These are phyloP conservation scores for Stachybotrys elegans DNA, from an alignment of 2,329 filamentous ascomycete genomes.

Conservation along the genomic window DNA sequence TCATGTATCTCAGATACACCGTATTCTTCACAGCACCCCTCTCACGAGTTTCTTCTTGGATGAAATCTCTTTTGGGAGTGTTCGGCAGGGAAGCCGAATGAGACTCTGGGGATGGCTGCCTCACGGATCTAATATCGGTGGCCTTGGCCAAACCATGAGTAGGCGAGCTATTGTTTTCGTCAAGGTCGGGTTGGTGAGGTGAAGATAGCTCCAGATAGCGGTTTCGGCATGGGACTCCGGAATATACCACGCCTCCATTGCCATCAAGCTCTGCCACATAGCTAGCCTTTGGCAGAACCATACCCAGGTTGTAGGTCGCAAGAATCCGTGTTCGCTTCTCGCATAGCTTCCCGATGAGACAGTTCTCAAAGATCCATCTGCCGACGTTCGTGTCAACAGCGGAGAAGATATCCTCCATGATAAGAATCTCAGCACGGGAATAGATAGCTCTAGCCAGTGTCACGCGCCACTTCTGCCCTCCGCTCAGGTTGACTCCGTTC, in stretches of 20 bases:
- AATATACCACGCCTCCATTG: no score
- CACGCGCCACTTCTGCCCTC: slow-evolving; percentile 78
- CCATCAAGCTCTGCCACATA: slow-evolving; percentile 69
- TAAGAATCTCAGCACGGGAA: slow-evolving; percentile 68
- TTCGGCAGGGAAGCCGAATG: no score
- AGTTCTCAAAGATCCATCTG: slow-evolving; percentile 74
- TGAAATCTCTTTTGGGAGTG: no score
- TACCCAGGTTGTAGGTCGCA: slow-evolving; percentile 73
- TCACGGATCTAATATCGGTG: no score
- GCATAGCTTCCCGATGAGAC: slow-evolving; percentile 66
- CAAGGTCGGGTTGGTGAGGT: no score
- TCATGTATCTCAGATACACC: slow-evolving; percentile 65
- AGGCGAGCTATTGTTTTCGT: no score
- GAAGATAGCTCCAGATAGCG: no score
- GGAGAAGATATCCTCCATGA: slow-evolving; percentile 82
- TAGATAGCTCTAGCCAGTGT: slow-evolving; percentile 77
- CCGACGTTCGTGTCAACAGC: slow-evolving; percentile 79
- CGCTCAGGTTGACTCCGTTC: slow-evolving; percentile 79
- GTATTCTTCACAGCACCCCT: slow-evolving; percentile 61
- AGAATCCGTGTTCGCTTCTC: slow-evolving; percentile 67
- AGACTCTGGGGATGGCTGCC: no score
- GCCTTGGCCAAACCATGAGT: slow-evolving; percentile 43
- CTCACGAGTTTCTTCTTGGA: slow-evolving; percentile 68
- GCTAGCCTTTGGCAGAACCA: slow-evolving; percentile 66
- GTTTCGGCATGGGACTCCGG: no score